Evolutionary conservation across 2,329 filamentous ascomycete genomes (phyloP).

Genomic region (Chrysosporium keratinophilum): DNA sequence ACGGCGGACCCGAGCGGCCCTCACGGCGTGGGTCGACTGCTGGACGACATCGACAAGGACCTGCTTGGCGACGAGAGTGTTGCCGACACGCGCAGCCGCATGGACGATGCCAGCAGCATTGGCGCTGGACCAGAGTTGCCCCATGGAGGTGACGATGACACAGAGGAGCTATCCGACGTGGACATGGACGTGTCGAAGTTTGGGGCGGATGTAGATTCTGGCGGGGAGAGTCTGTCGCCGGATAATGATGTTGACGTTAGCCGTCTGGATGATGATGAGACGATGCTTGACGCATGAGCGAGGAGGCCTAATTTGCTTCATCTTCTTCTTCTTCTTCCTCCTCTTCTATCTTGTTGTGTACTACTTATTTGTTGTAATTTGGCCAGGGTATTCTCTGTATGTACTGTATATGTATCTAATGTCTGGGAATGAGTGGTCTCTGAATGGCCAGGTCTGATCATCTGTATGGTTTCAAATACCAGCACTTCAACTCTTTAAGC

Average conservation of each 20-base stretch:
- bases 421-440: background rate
- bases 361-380: background rate
- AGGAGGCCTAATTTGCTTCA: background rate
- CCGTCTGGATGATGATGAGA: slow-evolving; percentile 12
- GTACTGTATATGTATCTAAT: background rate
- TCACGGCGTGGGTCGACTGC: background rate
- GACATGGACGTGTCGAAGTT: slow-evolving; percentile 12
- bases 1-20: background rate
- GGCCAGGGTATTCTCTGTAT: background rate
- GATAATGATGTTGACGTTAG: slow-evolving; percentile 6
- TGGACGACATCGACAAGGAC: slow-evolving; percentile 12
- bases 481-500: too few relatives aligned
- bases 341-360: background rate
- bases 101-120: slow-evolving; percentile 9
- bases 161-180: slow-evolving; percentile 13
- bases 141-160: slow-evolving; percentile 4
- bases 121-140: background rate
- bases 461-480: too few relatives aligned
- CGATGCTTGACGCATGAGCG: slow-evolving; percentile 11
- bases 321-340: background rate
- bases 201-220: background rate
- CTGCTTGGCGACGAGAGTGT: slow-evolving; percentile 5
- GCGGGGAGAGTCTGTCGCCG: background rate
- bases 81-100: slow-evolving; percentile 2
- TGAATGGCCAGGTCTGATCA: background rate